Evolutionary conservation across 345 rosid genomes (phyloP), one percentile per base, ranked within the genome.

Genomic region (Angophora floribunda): DNA sequence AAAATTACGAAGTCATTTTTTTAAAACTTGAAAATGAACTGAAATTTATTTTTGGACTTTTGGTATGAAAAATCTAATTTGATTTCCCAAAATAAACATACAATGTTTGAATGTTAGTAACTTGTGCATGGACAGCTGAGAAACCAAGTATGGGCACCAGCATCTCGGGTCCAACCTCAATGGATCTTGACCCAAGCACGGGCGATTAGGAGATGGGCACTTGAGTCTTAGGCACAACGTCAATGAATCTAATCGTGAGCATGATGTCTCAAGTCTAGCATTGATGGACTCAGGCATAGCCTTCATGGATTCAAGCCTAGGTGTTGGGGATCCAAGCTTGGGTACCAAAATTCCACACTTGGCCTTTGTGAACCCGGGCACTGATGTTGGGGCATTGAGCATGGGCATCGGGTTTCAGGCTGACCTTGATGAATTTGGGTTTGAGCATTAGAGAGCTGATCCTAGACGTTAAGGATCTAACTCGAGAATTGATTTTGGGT

Each of bases 171-270:
- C 21, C 19, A 36, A 11, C 26, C 11, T 55, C 26, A 10, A 55
- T 1, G 26, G 61, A 55, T 8, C 61, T 55, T 6, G 0, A 55
- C 61, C 2, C 2, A 0, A 21, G 61, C 13, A 0, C 28, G 21
- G 21, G 61, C 28, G 61, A 55, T 55, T 0, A 0, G 28, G 28
- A 55, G 28, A 55, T 55, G 1, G 61, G 61, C 61, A 55, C 4
- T 55, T 1, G 13, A 28, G 55, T 52, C 21, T 52, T 1, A 16
- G 21, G 55, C 55, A 52, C 21, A 3, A 21, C 12, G 5, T 55
- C 9, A 12, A 22, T 55, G 61, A 5, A 55, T 5, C 28, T 55
- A 7, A 55, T 11, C 0, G 0, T 55, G 61, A 9, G 12, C 2
- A 22, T 55, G 61, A 11, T 26, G 28, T 55, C 61, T 26, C 22